Base-by-base conservation (phyloP, 2,329 filamentous ascomycete genomes). In the Didymella sp. region DNA sequence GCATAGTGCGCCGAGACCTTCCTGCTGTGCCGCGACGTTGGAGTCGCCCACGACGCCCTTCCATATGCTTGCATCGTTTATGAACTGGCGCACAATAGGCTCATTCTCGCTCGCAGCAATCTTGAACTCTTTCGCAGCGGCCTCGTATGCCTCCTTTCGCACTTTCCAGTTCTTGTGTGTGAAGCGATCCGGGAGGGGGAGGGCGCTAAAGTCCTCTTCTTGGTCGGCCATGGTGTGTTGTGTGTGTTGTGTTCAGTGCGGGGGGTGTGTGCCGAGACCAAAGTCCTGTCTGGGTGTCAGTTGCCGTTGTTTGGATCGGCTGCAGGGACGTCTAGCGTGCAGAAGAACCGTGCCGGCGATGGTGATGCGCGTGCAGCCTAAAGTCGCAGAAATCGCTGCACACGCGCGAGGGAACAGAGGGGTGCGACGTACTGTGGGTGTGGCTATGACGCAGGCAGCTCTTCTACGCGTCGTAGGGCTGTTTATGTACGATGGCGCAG, bases 101-200 rank as follows among this genome's bases (percentile, higher is more conserved):
- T 96, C 90, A 67, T 87, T 85, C 74, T 98, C 94, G 78, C 93
- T 89, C 59, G 91, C 88, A 6, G 93, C 92, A 56, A 86, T 82
- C 73, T 92, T 89, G 76, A 99, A 98, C 66, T 89, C 86, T 76
- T 95, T 93, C 37, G 89, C 86, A 19, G 92, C 93, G 66, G 95
- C 92, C 82, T 99, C 95, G 75, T 98, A 99, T 50, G 88, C 95
- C 73, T 87, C 87, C 80, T 99, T 99, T 72, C 95, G 87, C 38
- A 96, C 93, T 84, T 99, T 99, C 95, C 95, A 99, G 72, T 90
- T 86, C 89, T 96, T 96, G 82, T 96, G 92, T 51, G 85, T 82
- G 79, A 93, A 96, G 73, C 91, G 87, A 62, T 96, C 92, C 41
- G 87, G 82, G 53, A 96, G 78, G 40, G 92, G 89, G 60, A 96